phyloP scores from a whole-genome alignment of 2,329 filamentous ascomycete species.

The Pseudocercospora pini-densiflorae region DNA sequence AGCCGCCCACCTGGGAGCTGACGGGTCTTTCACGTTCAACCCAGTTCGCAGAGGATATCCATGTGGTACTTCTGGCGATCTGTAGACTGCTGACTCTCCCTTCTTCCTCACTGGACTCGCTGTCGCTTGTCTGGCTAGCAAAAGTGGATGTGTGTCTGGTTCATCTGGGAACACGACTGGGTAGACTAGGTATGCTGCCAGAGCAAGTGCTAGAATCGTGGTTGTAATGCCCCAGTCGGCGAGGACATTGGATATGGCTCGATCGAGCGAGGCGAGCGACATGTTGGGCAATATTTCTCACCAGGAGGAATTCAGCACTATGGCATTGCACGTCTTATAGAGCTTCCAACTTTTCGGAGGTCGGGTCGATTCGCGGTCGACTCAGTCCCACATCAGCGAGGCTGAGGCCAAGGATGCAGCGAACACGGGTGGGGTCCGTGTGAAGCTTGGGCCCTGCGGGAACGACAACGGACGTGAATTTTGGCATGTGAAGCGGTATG shows the following conservation, averaged over 20 bases:
- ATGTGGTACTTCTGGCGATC: slow-evolving; percentile 82
- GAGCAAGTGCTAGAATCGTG: slow-evolving; percentile 68
- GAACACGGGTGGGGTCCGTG: not conserved
- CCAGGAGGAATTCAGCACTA: not conserved
- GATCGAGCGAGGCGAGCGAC: slow-evolving; percentile 60
- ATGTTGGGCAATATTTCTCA: slow-evolving; percentile 13
- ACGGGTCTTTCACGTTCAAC: slow-evolving; percentile 79
- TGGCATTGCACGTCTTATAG: not conserved
- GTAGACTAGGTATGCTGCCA: slow-evolving; percentile 72
- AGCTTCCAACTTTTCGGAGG: slow-evolving; percentile 5
- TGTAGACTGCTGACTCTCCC: slow-evolving; percentile 83
- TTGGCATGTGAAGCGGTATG: not conserved
- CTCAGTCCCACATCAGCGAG: not conserved
- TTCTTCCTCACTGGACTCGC: slow-evolving; percentile 79
- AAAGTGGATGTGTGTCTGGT: slow-evolving; percentile 88
- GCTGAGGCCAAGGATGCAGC: not conserved
- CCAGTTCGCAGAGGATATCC: slow-evolving; percentile 79
- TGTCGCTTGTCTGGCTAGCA: slow-evolving; percentile 83
- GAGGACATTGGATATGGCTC: slow-evolving; percentile 69
- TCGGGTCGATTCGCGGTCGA: not conserved
- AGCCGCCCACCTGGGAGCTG: slow-evolving; percentile 78
- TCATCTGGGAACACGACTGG: slow-evolving; percentile 73
- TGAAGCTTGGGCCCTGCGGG: not conserved
- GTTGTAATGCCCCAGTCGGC: slow-evolving; percentile 83
- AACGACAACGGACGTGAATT: not conserved